phyloP scores from a whole-genome alignment of 441 rosid genomes.

The Daphne laureola region DNA sequence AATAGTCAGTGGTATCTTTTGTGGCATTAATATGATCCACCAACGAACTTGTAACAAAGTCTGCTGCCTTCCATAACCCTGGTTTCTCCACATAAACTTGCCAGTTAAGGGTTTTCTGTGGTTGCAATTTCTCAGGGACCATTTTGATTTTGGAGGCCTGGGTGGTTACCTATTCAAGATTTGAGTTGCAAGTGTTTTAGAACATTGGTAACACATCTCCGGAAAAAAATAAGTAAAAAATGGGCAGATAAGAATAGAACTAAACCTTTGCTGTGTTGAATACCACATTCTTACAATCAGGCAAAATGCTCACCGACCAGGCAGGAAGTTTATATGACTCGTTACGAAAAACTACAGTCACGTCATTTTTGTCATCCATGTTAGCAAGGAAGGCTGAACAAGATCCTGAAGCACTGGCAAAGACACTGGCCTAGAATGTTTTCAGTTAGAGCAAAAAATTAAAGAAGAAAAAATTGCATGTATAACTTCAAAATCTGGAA shows the following conservation, averaged over 20 bases:
- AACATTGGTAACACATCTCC: background rate
- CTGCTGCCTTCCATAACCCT: slow-evolving; percentile 78
- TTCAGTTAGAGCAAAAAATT: background rate
- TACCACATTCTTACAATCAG: slow-evolving; percentile 79
- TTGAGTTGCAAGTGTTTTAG: background rate
- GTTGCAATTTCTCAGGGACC: slow-evolving; percentile 59
- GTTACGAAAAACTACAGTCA: slow-evolving; percentile 51
- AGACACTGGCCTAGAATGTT: slow-evolving; percentile 69
- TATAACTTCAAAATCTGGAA: too few species aligned
- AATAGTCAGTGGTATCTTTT: slow-evolving; percentile 77
- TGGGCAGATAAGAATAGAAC: slow-evolving; percentile 1
- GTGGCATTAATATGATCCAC: slow-evolving; percentile 88
- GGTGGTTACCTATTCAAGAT: slow-evolving; percentile 45
- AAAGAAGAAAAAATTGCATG: background rate
- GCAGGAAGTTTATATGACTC: slow-evolving; percentile 72
- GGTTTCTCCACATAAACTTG: slow-evolving; percentile 58
- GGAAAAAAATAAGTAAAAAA: background rate
- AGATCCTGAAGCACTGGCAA: slow-evolving; percentile 53
- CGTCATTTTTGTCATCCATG: slow-evolving; percentile 64
- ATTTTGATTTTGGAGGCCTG: slow-evolving; percentile 68
- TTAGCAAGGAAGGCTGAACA: slow-evolving; percentile 90
- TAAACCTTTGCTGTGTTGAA: slow-evolving; percentile 92
- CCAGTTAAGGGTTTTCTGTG: slow-evolving; percentile 57
- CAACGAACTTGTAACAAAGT: slow-evolving; percentile 47
- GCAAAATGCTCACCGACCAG: slow-evolving; percentile 96